A percentile compares a stretch with the other conserved stretches of the same genome.
Evolutionary conservation across 345 rosid genomes (phyloP).

Genomic region (Eucalyptus curtisii): DNA sequence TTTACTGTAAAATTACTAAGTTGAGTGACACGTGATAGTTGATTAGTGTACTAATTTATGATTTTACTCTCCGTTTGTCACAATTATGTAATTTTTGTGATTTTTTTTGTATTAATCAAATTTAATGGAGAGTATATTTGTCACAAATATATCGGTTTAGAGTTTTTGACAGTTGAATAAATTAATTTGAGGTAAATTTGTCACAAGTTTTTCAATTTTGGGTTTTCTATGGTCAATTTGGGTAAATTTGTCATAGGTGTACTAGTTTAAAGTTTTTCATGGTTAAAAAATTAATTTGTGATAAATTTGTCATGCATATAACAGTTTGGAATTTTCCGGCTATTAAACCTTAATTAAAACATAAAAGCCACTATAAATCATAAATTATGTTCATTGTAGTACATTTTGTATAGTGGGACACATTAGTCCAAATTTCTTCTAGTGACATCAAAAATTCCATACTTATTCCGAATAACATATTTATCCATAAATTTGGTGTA

Average conservation of each 20-base stretch:
- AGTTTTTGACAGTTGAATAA: accelerated
- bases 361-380: no score
- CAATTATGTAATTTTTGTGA: no score
- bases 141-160: accelerated
- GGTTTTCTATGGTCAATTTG: accelerated
- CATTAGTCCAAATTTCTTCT: no score
- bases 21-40: accelerated
- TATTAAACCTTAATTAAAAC: no score
- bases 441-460: no score
- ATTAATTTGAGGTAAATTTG: no score
- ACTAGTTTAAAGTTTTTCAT: accelerated
- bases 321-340: accelerated
- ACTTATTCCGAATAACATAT: accelerated
- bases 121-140: accelerated
- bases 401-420: no score
- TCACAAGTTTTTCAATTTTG: accelerated
- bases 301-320: accelerated
- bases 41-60: accelerated
- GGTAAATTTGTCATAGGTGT: accelerated
- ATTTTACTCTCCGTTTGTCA: no score
- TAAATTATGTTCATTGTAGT: no score
- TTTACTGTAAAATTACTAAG: accelerated
- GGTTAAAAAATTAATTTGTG: accelerated
- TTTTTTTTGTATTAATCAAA: no score
- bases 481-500: no score